phyloP scores from a whole-genome alignment of 1,139 yeast species.

The Protomyces gravidus region DNA sequence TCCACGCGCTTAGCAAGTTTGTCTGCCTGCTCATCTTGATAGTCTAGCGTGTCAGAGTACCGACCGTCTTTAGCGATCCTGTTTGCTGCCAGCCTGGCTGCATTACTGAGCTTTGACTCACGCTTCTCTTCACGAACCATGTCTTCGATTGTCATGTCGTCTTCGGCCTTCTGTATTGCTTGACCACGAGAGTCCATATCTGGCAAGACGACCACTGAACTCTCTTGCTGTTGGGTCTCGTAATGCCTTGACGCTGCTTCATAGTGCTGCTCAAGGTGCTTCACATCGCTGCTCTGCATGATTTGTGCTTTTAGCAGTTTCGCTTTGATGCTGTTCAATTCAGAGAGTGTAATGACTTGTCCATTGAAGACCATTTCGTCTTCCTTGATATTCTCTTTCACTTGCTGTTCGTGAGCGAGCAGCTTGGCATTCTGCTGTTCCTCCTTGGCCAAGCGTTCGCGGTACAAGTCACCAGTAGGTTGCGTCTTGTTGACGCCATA shows the following conservation, averaged over 20 bases:
- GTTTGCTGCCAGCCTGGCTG: slow-evolving; percentile 38
- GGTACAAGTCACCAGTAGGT: slow-evolving; percentile 31
- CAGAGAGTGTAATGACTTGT: slow-evolving; percentile 4
- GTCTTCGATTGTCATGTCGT: slow-evolving; percentile 43
- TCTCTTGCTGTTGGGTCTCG: slow-evolving; percentile 1
- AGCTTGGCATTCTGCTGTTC: slow-evolving; percentile 8
- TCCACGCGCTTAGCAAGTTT: slow-evolving; percentile 40
- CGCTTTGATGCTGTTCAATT: slow-evolving; percentile 39
- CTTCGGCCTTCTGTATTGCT: slow-evolving; percentile 33
- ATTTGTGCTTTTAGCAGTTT: slow-evolving; percentile 43
- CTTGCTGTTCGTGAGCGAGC: slow-evolving; percentile 1
- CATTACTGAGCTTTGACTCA: slow-evolving; percentile 36
- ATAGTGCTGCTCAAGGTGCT: slow-evolving; percentile 40
- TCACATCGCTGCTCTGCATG: slow-evolving; percentile 36
- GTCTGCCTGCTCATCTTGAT: slow-evolving; percentile 46
- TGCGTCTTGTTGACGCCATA: slow-evolving; percentile 28
- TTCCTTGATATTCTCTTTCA: slow-evolving; percentile 13
- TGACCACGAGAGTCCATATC: slow-evolving; percentile 32
- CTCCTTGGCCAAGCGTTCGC: slow-evolving; percentile 26
- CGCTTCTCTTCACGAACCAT: slow-evolving; percentile 44
- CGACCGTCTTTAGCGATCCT: slow-evolving; percentile 43
- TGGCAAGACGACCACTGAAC: slow-evolving; percentile 31
- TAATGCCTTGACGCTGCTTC: slow-evolving; percentile 32
- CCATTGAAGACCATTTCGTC: slow-evolving; percentile 17
- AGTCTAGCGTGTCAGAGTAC: slow-evolving; percentile 42